Evolutionary conservation across 768 basidiomycete species (phyloP).

Genomic region (Podaxis sp.): DNA sequence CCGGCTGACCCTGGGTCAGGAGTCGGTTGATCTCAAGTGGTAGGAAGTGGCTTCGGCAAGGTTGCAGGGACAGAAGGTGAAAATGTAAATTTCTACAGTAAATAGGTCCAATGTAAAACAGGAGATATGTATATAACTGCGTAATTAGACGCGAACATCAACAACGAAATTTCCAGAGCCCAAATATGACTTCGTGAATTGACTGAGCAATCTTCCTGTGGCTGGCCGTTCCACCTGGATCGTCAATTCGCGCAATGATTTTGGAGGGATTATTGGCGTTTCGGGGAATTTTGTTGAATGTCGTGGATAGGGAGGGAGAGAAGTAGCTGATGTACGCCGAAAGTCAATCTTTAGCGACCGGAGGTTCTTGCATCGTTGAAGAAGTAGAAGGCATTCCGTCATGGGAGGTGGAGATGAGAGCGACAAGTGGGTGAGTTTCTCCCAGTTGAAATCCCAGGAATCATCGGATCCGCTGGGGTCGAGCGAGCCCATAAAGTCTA

Average conservation of each 20-base stretch:
- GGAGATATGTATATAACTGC: background rate
- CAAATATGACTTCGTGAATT: background rate
- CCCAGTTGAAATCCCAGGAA: background rate
- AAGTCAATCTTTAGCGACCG: conserved; percentile 2
- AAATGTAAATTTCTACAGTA: background rate
- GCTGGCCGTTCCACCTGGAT: background rate
- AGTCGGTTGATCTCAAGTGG: background rate
- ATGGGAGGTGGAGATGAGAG: conserved; percentile 5
- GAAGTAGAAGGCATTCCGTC: background rate
- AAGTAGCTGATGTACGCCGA: background rate
- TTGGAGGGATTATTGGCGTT: background rate
- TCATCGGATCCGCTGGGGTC: background rate
- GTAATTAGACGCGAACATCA: background rate
- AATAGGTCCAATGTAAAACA: background rate
- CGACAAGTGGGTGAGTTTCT: background rate
- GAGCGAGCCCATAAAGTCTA: background rate
- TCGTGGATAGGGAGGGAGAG: background rate
- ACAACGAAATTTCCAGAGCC: background rate
- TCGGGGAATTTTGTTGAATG: background rate
- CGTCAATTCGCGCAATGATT: conserved; percentile 1
- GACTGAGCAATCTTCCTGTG: background rate
- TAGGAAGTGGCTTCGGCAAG: background rate
- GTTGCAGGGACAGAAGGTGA: too few relatives aligned
- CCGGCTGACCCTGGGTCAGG: background rate
- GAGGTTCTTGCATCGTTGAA: conserved; percentile 2